Evolutionary conservation across 139 green algal genomes (phyloP).

Genomic region (Chlamydomonas sphaeroides): DNA sequence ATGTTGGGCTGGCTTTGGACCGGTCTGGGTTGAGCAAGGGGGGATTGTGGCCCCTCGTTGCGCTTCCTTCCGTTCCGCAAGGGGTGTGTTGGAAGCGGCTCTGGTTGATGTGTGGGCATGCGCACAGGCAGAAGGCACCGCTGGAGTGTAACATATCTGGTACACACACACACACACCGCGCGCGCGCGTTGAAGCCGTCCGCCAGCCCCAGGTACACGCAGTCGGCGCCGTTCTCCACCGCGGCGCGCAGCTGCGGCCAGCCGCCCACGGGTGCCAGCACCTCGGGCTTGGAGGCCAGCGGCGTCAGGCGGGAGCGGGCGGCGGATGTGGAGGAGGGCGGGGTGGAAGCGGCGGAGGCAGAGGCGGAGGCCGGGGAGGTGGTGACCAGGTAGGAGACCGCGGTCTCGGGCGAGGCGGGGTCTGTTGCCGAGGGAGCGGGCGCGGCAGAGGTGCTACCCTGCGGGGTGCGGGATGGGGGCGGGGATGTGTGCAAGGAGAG

Average conservation of each 20-base stretch:
- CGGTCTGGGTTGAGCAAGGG: too few relatives aligned
- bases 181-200: slow-evolving; percentile 57
- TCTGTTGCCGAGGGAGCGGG: too few relatives aligned
- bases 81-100: too few relatives aligned
- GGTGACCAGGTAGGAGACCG: background rate
- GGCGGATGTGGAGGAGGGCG: background rate
- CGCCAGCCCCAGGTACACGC: slow-evolving; percentile 87
- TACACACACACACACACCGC: slow-evolving; percentile 5
- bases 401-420: background rate
- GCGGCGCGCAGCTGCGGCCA: slow-evolving; percentile 85
- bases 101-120: too few relatives aligned
- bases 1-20: too few relatives aligned
- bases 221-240: slow-evolving; percentile 84
- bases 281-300: slow-evolving; percentile 60
- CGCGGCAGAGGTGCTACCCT: too few relatives aligned
- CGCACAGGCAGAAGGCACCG: too few relatives aligned
- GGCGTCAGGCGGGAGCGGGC: background rate
- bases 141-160: too few relatives aligned
- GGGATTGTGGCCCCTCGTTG: too few relatives aligned
- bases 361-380: background rate
- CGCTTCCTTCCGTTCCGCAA: too few relatives aligned
- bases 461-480: too few relatives aligned
- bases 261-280: slow-evolving; percentile 81
- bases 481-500: too few relatives aligned
- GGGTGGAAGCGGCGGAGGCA: background rate